phyloP scores from a whole-genome alignment of 495 filamentous ascomycete species.

The Articulospora tetracladia region DNA sequence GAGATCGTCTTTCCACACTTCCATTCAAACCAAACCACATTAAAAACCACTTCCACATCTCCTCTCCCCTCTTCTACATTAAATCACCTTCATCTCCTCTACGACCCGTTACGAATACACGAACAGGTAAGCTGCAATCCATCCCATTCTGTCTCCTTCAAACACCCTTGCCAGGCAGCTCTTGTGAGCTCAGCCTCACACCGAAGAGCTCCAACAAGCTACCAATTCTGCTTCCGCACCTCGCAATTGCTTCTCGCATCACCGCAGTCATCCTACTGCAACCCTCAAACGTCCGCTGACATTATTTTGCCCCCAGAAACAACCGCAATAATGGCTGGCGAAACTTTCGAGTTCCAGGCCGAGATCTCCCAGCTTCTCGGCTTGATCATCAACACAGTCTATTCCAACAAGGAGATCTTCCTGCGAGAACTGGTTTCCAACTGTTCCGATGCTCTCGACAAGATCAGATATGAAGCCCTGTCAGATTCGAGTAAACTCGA shows the following conservation, averaged over 20 bases:
- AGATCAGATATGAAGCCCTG: conserved; percentile 97
- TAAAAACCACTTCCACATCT: not conserved
- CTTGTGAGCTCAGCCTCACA: not conserved
- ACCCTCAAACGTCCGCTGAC: not conserved
- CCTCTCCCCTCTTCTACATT: not conserved
- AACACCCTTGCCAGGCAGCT: not conserved
- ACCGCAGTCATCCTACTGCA: not conserved
- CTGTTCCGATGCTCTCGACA: conserved; percentile 96
- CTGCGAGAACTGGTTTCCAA: conserved; percentile 97
- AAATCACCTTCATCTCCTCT: not conserved
- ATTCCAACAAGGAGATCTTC: conserved; percentile 99
- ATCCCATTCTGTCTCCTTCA: not conserved
- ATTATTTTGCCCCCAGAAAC: conserved; percentile 3
- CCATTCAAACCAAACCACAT: not conserved
- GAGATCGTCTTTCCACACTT: not conserved
- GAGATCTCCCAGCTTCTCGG: conserved; percentile 99
- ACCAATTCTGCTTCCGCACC: not conserved
- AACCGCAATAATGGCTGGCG: conserved; percentile 58
- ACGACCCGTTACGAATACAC: not conserved
- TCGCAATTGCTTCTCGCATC: not conserved
- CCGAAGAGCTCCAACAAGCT: not conserved
- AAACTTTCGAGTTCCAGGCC: conserved; percentile 99
- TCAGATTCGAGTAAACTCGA: conserved; percentile 98
- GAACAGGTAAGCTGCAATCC: not conserved
- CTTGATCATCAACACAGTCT: conserved; percentile 99